Conservation (phyloP, 345 rosid genomes). For the Acer saccharum region DNA sequence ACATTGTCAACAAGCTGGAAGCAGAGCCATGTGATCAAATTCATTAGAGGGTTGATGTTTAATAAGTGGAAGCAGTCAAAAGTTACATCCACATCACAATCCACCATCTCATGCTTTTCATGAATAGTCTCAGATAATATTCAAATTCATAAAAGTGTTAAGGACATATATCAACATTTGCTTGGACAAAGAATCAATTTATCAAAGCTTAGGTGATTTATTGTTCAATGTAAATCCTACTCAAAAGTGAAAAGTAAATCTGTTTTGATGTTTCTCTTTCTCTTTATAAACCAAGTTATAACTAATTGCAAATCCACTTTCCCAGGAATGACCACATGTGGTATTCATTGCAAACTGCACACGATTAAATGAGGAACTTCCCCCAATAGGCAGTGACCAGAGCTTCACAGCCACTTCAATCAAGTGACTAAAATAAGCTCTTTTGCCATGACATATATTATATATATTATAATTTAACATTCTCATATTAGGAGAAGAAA, state of each 20-base stretch:
- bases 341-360: not conserved
- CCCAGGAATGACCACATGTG: not conserved
- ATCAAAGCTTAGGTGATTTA: not conserved
- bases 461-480: conserved; percentile 4
- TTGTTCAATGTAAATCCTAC: not conserved
- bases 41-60: not conserved
- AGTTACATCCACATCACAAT: not conserved
- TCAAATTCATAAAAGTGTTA: not conserved
- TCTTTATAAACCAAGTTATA: not conserved
- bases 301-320: not conserved
- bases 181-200: not conserved
- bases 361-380: not conserved
- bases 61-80: not conserved
- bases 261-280: not conserved
- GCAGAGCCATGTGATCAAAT: conserved; percentile 17
- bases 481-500: conserved; percentile 16
- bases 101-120: not conserved
- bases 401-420: not conserved
- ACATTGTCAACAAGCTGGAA: conserved; percentile 84
- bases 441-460: conserved; percentile 8
- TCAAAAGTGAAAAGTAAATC: not conserved
- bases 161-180: not conserved
- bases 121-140: not conserved
- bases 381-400: not conserved
- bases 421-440: not conserved